Conservation (phyloP, 306 rosid species). For the Prunus davidiana region DNA sequence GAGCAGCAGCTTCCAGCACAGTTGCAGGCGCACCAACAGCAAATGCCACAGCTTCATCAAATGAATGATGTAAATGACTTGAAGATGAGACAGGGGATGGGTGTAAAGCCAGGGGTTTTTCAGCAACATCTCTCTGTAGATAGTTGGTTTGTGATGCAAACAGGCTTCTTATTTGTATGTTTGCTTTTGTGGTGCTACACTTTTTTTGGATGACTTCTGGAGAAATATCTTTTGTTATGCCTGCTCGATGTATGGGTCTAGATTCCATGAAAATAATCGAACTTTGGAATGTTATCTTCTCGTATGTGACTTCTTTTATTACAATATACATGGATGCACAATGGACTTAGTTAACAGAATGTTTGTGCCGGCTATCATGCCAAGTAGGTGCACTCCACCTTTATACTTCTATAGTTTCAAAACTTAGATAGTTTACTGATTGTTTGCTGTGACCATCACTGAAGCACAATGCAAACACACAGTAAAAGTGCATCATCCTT, state of each 20-base stretch:
- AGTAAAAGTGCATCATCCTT: not conserved
- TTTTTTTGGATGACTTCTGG: not conserved
- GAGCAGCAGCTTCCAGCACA: conserved; percentile 70
- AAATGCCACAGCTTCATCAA: conserved; percentile 65
- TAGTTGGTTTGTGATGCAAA: not conserved
- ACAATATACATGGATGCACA: not conserved
- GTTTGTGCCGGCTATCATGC: not conserved
- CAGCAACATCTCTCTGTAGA: conserved; percentile 60
- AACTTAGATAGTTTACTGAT: too few relatives aligned
- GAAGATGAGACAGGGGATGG: conserved; percentile 62
- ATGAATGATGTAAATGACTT: conserved; percentile 61
- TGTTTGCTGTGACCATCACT: not conserved
- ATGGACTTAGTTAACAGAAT: not conserved
- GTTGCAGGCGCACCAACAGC: conserved; percentile 65
- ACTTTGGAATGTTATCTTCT: not conserved
- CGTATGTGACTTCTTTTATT: not conserved
- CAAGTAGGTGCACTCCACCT: not conserved
- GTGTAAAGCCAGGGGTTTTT: conserved; percentile 64
- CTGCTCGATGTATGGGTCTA: not conserved
- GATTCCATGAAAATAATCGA: not conserved
- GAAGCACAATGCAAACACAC: too few relatives aligned
- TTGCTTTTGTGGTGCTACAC: not conserved
- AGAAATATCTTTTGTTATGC: not conserved
- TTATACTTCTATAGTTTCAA: not conserved
- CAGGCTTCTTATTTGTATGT: not conserved